Conservation (phyloP, 352 stramenopile genomes). For the Globisporangium canariense region DNA sequence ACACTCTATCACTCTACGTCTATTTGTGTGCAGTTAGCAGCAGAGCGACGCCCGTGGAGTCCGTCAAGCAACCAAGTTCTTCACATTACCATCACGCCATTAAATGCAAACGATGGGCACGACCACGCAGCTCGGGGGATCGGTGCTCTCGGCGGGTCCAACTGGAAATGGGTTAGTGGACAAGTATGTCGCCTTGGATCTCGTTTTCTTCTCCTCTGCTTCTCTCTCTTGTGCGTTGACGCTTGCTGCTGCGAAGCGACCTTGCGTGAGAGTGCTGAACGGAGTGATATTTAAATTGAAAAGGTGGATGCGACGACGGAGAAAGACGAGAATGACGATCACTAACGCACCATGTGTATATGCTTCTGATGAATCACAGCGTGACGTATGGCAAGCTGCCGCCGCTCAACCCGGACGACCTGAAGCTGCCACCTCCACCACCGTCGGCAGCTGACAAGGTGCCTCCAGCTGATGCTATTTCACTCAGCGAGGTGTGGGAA, state of each 20-base stretch:
- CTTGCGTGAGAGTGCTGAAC: neutral
- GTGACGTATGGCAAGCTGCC: constrained; percentile 74
- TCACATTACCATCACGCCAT: neutral
- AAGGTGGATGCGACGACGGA: neutral
- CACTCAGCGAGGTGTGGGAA: constrained; percentile 79
- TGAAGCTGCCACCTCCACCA: constrained; percentile 75
- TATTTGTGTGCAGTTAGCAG: neutral
- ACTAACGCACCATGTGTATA: constrained; percentile 1
- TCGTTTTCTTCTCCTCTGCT: neutral
- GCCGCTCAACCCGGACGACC: constrained; percentile 81
- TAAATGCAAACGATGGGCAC: constrained; percentile 28
- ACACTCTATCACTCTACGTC: neutral
- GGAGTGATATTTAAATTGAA: neutral
- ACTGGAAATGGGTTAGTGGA: constrained; percentile 55
- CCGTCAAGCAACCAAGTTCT: neutral
- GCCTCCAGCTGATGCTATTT: constrained; percentile 61
- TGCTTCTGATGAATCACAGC: constrained; percentile 21
- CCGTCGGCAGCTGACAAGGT: constrained; percentile 77
- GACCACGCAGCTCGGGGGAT: constrained; percentile 45
- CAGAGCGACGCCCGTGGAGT: neutral
- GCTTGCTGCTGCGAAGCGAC: neutral
- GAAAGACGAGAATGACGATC: neutral
- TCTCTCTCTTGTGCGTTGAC: neutral
- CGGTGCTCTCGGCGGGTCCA: constrained; percentile 55
- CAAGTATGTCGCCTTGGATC: constrained; percentile 25